Evolutionary conservation across 768 basidiomycete species (phyloP).

Genomic region (Gymnopilus dilepis): DNA sequence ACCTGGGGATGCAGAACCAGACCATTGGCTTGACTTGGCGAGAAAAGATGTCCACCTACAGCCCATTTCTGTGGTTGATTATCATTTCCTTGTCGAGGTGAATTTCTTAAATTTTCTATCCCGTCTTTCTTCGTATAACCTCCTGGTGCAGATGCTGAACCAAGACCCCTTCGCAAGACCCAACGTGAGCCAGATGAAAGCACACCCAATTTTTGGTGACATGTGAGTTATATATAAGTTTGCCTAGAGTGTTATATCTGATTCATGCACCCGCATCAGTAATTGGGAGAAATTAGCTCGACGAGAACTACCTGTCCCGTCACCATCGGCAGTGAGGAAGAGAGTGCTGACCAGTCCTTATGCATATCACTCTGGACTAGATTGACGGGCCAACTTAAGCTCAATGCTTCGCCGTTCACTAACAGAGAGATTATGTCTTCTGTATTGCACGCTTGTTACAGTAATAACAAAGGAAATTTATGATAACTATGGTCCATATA

Average conservation of each 20-base stretch:
- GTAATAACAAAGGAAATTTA: no score
- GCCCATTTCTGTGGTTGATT: slow-evolving; percentile 19
- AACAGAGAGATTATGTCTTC: no score
- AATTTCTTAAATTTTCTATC: background rate
- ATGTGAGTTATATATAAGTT: slow-evolving; percentile 15
- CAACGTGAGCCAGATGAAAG: slow-evolving; percentile 23
- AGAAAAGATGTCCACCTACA: slow-evolving; percentile 25
- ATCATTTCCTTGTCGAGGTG: slow-evolving; percentile 24
- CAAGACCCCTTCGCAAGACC: slow-evolving; percentile 21
- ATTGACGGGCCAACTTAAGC: no score
- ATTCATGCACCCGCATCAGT: slow-evolving; percentile 1
- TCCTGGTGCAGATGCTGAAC: slow-evolving; percentile 20
- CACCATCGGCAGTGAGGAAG: slow-evolving; percentile 13
- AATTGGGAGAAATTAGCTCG: slow-evolving; percentile 22
- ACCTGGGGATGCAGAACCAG: slow-evolving; percentile 7
- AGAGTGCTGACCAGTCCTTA: slow-evolving; percentile 11
- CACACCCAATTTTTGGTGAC: slow-evolving; percentile 19
- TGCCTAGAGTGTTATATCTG: background rate
- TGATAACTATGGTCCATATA: no score
- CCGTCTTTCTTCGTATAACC: background rate
- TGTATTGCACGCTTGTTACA: no score
- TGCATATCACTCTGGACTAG: background rate
- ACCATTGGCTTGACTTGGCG: slow-evolving; percentile 14
- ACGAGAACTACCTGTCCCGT: slow-evolving; percentile 18
- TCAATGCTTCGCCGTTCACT: no score